Percentiles rank a stretch among this genome's conserved stretches.
Evolutionary conservation across 164 flowering plant genomes (phyloP).

Genomic region (Paratinospora sagittata): DNA sequence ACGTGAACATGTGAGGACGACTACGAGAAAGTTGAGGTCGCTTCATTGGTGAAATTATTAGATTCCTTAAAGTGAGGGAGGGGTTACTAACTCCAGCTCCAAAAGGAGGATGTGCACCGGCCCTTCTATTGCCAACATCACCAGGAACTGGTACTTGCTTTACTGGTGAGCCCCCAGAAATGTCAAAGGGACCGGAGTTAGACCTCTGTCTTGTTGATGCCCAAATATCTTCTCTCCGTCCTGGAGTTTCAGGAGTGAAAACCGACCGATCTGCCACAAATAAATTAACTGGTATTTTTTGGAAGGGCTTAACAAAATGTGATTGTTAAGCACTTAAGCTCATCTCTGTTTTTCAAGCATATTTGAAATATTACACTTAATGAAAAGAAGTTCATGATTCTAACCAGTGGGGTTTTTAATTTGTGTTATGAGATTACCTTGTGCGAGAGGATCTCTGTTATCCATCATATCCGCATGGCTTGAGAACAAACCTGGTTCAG

Average conservation of each 20-base stretch:
- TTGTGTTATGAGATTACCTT: conserved; percentile 47
- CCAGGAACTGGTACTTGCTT: conserved; percentile 39
- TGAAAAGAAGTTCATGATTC: neutral
- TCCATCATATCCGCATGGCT: conserved; percentile 64
- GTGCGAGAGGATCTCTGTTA: conserved; percentile 58
- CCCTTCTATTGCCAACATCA: conserved; percentile 49
- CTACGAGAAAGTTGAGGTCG: conserved; percentile 84
- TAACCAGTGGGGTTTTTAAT: neutral
- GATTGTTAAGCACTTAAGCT: conserved; percentile 6
- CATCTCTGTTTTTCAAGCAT: conserved; percentile 10
- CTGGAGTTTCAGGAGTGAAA: conserved; percentile 93
- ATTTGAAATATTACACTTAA: neutral
- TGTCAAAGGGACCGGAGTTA: conserved; percentile 66
- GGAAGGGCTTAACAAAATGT: conserved; percentile 19
- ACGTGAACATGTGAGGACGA: conserved; percentile 73
- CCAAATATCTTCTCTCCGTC: conserved; percentile 88
- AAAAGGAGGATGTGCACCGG: conserved; percentile 36
- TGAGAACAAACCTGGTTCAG: conserved; percentile 69
- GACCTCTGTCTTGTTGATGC: conserved; percentile 61
- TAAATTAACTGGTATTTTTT: conserved; percentile 62
- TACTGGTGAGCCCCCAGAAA: conserved; percentile 62
- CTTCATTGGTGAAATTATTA: conserved; percentile 84
- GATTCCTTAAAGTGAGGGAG: conserved; percentile 72
- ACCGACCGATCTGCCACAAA: conserved; percentile 74
- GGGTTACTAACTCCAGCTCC: conserved; percentile 62